phyloP scores from a whole-genome alignment of 1,284 basidiomycete species.

The Moesziomyces globuligerus region DNA sequence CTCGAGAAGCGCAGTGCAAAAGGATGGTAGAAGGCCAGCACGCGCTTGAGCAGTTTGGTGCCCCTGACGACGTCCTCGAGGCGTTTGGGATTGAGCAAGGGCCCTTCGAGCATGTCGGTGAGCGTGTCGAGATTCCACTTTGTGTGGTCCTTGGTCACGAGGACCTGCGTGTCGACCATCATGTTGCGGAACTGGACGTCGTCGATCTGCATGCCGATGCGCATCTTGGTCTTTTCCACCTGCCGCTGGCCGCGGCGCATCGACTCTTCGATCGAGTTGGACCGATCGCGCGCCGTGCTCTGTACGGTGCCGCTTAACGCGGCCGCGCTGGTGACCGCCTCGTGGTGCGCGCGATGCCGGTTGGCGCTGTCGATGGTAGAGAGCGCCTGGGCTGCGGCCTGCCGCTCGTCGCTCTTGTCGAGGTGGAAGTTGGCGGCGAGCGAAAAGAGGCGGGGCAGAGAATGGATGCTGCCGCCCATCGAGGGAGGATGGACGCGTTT shows the following conservation, averaged over 20 bases:
- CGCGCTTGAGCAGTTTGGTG: conserved; percentile 83
- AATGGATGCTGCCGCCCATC: conserved; percentile 82
- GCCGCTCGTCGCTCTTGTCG: conserved; percentile 71
- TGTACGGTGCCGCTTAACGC: conserved; percentile 23
- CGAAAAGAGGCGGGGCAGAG: conserved; percentile 84
- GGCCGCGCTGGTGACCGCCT: conserved; percentile 35
- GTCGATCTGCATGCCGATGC: conserved; percentile 79
- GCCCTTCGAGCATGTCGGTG: conserved; percentile 89
- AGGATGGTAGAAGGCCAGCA: conserved; percentile 93
- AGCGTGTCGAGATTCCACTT: conserved; percentile 93
- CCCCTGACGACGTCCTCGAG: conserved; percentile 94
- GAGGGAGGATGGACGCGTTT: conserved; percentile 87
- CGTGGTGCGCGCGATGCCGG: conserved; percentile 63
- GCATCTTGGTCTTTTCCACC: conserved; percentile 87
- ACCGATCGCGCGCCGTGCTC: conserved; percentile 70
- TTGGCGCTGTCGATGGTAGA: conserved; percentile 91
- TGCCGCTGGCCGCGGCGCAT: conserved; percentile 75
- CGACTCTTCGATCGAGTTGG: conserved; percentile 86
- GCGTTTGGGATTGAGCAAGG: conserved; percentile 87
- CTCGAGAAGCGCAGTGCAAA: conserved; percentile 86
- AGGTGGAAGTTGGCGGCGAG: conserved; percentile 77
- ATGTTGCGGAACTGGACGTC: conserved; percentile 64
- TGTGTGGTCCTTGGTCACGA: conserved; percentile 85
- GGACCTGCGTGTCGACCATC: conserved; percentile 73
- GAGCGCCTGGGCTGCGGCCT: conserved; percentile 84